A percentile compares a stretch with the other conserved stretches of the same genome.
phyloP scores from a whole-genome alignment of 2,329 filamentous ascomycete species.

The Xylaria digitata region DNA sequence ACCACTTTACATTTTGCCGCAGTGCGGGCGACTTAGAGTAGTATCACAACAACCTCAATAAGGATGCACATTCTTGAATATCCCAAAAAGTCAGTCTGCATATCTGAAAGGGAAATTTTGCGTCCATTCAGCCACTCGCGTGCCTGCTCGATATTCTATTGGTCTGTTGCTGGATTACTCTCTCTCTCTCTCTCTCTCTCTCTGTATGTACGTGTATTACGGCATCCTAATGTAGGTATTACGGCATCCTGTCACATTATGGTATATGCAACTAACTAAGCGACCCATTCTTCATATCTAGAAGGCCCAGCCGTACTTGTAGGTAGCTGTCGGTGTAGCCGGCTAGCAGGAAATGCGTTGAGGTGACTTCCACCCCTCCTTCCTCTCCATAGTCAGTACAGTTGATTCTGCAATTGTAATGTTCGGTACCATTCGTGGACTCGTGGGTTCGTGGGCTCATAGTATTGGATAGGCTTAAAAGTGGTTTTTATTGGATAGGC shows the following conservation, averaged over 20 bases:
- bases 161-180: neutral
- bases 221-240: neutral
- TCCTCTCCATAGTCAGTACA: neutral
- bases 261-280: neutral
- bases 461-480: neutral
- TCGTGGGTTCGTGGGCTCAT: too few relatives aligned
- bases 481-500: neutral
- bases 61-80: neutral
- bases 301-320: neutral
- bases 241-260: neutral
- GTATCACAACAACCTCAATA: neutral
- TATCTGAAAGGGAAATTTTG: neutral
- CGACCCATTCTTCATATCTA: too few relatives aligned
- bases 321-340: neutral
- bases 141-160: neutral
- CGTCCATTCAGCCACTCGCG: neutral
- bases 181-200: neutral
- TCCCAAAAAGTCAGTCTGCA: conserved; percentile 3
- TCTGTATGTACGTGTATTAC: neutral
- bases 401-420: neutral
- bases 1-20: neutral
- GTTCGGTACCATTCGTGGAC: neutral
- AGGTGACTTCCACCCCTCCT: too few relatives aligned
- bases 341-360: too few relatives aligned
- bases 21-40: neutral